A percentile compares a stretch with the other conserved stretches of the same genome.
Conservation (phyloP, 78 protist species). For the Isochrysis galbana region DNA sequence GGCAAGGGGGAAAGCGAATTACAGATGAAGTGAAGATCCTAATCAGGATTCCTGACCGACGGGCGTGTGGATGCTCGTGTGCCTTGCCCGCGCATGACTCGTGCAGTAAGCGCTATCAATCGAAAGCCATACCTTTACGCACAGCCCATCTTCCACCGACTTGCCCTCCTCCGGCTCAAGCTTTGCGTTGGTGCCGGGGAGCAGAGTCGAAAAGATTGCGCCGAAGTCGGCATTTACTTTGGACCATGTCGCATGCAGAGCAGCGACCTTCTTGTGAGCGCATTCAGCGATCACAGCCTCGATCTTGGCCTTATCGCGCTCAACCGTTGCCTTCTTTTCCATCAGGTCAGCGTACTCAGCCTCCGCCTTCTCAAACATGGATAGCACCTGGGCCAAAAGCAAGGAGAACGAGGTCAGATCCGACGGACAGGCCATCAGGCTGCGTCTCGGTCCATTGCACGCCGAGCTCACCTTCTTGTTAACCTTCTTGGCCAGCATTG, state of each 20-base stretch:
- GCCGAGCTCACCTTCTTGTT: slow-evolving; percentile 83
- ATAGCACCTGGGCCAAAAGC: no score
- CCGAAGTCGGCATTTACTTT: slow-evolving; percentile 73
- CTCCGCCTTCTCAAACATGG: slow-evolving; percentile 75
- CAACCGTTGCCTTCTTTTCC: slow-evolving; percentile 77
- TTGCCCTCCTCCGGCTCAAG: slow-evolving; percentile 67
- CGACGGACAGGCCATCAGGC: no score
- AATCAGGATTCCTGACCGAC: no score
- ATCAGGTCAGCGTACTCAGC: slow-evolving; percentile 87
- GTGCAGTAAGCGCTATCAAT: background rate
- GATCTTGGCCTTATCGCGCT: slow-evolving; percentile 88
- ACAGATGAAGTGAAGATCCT: no score
- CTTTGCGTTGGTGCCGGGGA: slow-evolving; percentile 91
- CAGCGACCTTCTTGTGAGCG: slow-evolving; percentile 88
- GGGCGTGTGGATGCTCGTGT: no score
- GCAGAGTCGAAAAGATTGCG: slow-evolving; percentile 85
- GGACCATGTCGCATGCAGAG: slow-evolving; percentile 80
- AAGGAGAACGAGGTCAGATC: no score
- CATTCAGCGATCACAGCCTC: slow-evolving; percentile 77
- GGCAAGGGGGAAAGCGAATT: no score
- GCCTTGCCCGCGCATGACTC: no score
- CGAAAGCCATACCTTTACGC: background rate
- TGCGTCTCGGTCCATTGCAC: no score
- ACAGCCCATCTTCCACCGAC: slow-evolving; percentile 51
- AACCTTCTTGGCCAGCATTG: slow-evolving; percentile 43